phyloP scores from a whole-genome alignment of 805 yeast species.

The Ogataea thermomethanolica region DNA sequence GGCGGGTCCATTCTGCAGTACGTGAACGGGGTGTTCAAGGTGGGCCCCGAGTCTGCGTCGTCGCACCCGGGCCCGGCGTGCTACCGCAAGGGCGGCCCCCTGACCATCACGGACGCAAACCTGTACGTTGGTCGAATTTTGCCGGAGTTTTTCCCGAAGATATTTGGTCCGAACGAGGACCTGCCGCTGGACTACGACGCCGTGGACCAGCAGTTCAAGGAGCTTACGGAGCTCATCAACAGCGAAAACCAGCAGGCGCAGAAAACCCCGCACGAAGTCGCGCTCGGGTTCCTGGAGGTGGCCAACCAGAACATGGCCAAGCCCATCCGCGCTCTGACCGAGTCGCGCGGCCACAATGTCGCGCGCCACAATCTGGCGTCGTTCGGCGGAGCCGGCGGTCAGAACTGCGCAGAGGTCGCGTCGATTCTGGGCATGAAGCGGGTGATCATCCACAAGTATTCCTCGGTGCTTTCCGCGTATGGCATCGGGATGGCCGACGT shows the following conservation, averaged over 20 bases:
- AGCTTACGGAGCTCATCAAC: constrained; percentile 37
- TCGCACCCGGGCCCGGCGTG: constrained; percentile 50
- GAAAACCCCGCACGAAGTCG: constrained; percentile 42
- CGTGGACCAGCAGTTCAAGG: constrained; percentile 35
- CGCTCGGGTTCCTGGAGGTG: constrained; percentile 43
- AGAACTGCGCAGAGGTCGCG: constrained; percentile 43
- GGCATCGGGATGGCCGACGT: constrained; percentile 38
- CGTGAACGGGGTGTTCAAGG: constrained; percentile 37
- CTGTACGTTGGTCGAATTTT: constrained; percentile 40
- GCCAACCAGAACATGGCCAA: constrained; percentile 47
- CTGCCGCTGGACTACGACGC: constrained; percentile 36
- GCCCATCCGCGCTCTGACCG: constrained; percentile 45
- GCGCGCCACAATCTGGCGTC: constrained; percentile 42
- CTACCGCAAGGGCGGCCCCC: constrained; percentile 46
- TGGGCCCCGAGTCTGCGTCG: constrained; percentile 47
- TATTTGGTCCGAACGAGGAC: constrained; percentile 44
- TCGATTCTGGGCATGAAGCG: constrained; percentile 38
- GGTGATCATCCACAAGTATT: constrained; percentile 44
- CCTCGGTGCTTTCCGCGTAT: constrained; percentile 44
- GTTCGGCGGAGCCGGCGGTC: constrained; percentile 52
- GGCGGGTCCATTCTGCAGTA: constrained; percentile 31
- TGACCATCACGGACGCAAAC: constrained; percentile 47
- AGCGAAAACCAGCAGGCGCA: constrained; percentile 26
- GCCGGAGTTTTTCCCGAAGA: constrained; percentile 42
- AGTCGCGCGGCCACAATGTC: constrained; percentile 42